phyloP scores from a whole-genome alignment of 2,329 filamentous ascomycete genomes.

The Pseudogymnoascus sp. region DNA sequence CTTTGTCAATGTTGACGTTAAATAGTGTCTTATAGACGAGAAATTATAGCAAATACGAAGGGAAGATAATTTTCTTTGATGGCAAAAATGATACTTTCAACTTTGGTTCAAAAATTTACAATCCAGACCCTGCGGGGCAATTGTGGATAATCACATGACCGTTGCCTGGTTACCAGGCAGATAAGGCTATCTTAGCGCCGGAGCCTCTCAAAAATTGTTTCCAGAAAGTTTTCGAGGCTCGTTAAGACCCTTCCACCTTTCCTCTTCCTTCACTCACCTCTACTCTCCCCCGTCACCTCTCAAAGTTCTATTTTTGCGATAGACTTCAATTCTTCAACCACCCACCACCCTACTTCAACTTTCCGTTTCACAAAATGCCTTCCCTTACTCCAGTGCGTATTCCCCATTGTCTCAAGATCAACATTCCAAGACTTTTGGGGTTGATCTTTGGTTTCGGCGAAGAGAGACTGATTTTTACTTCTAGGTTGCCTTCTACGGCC shows the following conservation, averaged over 20 bases:
- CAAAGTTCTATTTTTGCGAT: slow-evolving; percentile 1
- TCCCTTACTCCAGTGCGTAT: slow-evolving; percentile 6
- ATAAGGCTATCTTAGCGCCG: slow-evolving; percentile 6
- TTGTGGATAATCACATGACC: slow-evolving; percentile 6
- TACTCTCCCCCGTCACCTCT: not conserved
- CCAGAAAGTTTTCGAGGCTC: slow-evolving; percentile 9
- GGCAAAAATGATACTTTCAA: not conserved
- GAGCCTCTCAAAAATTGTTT: slow-evolving; percentile 8
- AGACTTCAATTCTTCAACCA: slow-evolving; percentile 4
- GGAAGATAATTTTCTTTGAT: not conserved
- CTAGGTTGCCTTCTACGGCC: slow-evolving; percentile 76
- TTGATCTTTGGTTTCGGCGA: not conserved
- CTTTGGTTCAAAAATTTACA: not conserved
- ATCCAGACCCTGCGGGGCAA: not conserved
- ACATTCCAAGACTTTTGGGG: not conserved
- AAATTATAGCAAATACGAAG: not conserved
- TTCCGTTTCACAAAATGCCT: not conserved
- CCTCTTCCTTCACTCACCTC: not conserved
- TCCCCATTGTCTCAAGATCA: not conserved
- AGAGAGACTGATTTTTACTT: slow-evolving; percentile 2
- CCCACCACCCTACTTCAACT: not conserved
- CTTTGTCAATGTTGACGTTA: not conserved
- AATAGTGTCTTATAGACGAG: not conserved
- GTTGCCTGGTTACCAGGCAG: slow-evolving; percentile 4
- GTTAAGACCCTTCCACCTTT: slow-evolving; percentile 5